Percentiles rank a stretch among this genome's conserved stretches.
These are phyloP conservation scores for Amyloporia xantha DNA, from an alignment of 768 basidiomycete genomes.

Conservation along the genomic window DNA sequence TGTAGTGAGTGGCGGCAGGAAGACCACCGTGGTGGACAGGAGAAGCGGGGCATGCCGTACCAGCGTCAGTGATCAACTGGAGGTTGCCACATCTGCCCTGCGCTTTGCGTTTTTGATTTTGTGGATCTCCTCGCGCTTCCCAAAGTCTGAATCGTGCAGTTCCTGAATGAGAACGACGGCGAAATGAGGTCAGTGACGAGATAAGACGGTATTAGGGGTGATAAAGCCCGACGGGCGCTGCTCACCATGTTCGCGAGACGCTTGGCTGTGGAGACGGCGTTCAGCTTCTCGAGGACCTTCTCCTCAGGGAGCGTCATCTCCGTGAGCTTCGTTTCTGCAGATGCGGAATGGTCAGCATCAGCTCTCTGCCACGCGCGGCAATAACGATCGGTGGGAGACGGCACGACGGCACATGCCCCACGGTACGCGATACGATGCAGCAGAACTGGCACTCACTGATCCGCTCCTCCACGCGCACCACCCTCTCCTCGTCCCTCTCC, in stretches of 20 bases:
- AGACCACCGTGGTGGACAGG: no score
- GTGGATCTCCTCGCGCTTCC: constrained; percentile 80
- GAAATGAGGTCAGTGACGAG: background rate
- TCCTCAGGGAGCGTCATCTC: constrained; percentile 76
- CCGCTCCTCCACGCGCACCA: constrained; percentile 76
- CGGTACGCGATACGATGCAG: no score
- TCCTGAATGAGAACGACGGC: no score
- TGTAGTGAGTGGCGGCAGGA: no score
- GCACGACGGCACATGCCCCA: no score
- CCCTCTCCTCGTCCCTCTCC: constrained; percentile 82
- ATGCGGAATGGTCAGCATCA: constrained; percentile 2
- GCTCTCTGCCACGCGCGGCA: background rate
- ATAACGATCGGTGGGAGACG: background rate
- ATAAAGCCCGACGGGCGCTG: background rate
- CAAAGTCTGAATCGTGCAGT: constrained; percentile 85
- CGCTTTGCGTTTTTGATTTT: constrained; percentile 45
- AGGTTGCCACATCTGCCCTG: constrained; percentile 20
- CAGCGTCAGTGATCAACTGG: no score
- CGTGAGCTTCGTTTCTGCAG: constrained; percentile 62
- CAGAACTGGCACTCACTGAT: constrained; percentile 63
- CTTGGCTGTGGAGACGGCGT: constrained; percentile 88
- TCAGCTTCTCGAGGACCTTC: constrained; percentile 77
- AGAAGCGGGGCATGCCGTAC: no score
- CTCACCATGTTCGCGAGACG: constrained; percentile 89
- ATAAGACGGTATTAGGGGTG: background rate